Percentiles rank a stretch among this genome's conserved stretches.
phyloP scores from a whole-genome alignment of 2,329 filamentous ascomycete species.

The Trichoderma koningiopsis region DNA sequence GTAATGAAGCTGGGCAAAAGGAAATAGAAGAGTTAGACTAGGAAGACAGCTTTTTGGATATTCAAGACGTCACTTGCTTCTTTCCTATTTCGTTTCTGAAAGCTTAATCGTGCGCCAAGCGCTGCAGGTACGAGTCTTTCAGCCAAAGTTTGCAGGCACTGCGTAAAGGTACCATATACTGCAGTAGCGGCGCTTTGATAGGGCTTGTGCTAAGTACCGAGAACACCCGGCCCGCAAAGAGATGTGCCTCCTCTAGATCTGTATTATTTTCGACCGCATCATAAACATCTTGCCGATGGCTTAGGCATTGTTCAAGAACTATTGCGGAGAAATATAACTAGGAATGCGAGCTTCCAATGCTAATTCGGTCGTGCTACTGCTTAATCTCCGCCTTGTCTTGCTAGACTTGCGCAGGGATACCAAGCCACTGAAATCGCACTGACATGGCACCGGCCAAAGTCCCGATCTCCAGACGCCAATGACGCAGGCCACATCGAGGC shows the following conservation, averaged over 20 bases:
- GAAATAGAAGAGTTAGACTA: background rate
- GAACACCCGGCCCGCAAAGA: background rate
- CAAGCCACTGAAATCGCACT: conserved; percentile 27
- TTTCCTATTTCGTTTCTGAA: background rate
- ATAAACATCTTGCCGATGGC: background rate
- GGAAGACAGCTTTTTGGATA: background rate
- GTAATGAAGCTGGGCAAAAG: background rate
- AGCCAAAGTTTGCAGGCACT: background rate
- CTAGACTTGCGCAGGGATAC: conserved; percentile 19
- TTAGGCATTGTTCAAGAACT: background rate
- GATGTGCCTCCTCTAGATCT: background rate
- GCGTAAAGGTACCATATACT: background rate
- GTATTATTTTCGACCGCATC: background rate
- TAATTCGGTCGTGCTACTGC: background rate
- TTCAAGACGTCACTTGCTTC: background rate
- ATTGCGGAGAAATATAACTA: background rate
- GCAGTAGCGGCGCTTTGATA: background rate
- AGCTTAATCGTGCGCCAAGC: background rate
- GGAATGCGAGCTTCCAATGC: background rate
- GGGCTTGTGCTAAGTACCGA: background rate
- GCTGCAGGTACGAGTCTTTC: background rate
- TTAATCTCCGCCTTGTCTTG: conserved; percentile 18
- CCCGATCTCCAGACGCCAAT: conserved; percentile 39
- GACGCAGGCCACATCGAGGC: conserved; percentile 38
- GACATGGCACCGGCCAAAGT: conserved; percentile 15